Percentiles rank a stretch among this genome's conserved stretches.
phyloP scores from a whole-genome alignment of 768 basidiomycete species.

The Lentinula guzmanii region DNA sequence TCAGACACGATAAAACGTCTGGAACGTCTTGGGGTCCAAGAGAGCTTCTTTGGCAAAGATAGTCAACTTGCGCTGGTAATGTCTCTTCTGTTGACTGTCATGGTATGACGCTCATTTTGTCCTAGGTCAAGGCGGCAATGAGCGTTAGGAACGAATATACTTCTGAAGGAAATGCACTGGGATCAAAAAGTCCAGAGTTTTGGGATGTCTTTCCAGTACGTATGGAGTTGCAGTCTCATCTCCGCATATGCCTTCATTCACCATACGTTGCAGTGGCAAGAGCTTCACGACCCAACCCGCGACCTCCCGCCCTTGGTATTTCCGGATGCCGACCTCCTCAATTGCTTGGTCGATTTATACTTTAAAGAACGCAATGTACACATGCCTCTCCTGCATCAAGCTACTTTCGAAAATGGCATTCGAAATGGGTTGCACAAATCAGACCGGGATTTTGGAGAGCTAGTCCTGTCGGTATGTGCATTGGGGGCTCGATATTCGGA shows the following conservation, averaged over 20 bases:
- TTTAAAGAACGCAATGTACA: conserved; percentile 52
- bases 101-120: neutral
- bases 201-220: conserved; percentile 19
- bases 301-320: conserved; percentile 19
- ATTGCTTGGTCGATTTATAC: conserved; percentile 54
- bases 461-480: conserved; percentile 51
- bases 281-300: neutral
- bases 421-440: conserved; percentile 41
- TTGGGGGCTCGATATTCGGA: conserved; percentile 53
- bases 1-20: neutral
- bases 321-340: conserved; percentile 49
- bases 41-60: conserved; percentile 24
- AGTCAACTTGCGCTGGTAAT: conserved; percentile 31
- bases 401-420: conserved; percentile 55
- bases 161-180: neutral
- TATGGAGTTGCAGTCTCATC: neutral
- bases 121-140: conserved; percentile 23
- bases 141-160: neutral
- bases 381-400: conserved; percentile 67
- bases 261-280: neutral
- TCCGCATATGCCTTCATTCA: neutral
- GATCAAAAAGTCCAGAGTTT: conserved; percentile 15
- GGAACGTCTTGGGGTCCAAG: neutral
- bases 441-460: conserved; percentile 39
- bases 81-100: conserved; percentile 19